Percentiles rank a stretch among this genome's conserved stretches.
phyloP scores from a whole-genome alignment of 2,329 filamentous ascomycete species.

The Venturia pyrina region DNA sequence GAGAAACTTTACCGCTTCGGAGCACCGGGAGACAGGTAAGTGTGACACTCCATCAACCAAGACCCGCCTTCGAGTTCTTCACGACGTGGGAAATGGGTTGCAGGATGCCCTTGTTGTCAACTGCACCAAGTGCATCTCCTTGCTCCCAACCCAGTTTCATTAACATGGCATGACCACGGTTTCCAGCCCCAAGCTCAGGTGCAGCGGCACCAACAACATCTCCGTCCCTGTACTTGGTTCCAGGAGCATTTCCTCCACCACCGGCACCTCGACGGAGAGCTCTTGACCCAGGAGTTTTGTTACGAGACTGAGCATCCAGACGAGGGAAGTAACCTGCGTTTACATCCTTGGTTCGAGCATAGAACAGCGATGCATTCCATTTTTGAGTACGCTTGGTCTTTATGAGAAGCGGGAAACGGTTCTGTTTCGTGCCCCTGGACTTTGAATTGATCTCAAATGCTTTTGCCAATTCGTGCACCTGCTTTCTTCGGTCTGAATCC shows the following conservation, averaged over 20 bases:
- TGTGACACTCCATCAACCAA: slow-evolving; percentile 43
- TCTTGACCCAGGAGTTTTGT: slow-evolving; percentile 13
- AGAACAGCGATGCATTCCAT: slow-evolving; percentile 48
- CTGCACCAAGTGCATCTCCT: slow-evolving; percentile 72
- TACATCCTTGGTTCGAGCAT: slow-evolving; percentile 37
- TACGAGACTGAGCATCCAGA: neutral
- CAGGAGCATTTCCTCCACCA: slow-evolving; percentile 3
- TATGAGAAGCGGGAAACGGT: slow-evolving; percentile 66
- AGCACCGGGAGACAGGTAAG: neutral
- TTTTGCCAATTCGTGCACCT: slow-evolving; percentile 69
- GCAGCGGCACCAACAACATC: slow-evolving; percentile 80
- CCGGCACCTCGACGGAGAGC: neutral
- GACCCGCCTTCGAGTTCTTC: slow-evolving; percentile 73
- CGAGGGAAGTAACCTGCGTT: slow-evolving; percentile 31
- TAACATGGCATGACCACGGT: slow-evolving; percentile 76
- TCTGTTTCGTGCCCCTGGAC: slow-evolving; percentile 63
- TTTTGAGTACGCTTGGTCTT: slow-evolving; percentile 58
- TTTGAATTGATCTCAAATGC: slow-evolving; percentile 73
- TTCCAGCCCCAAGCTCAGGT: slow-evolving; percentile 71
- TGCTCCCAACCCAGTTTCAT: slow-evolving; percentile 96
- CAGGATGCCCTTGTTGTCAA: slow-evolving; percentile 79
- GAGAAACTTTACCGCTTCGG: too few species aligned
- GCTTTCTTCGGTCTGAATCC: slow-evolving; percentile 65
- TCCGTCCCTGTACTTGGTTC: slow-evolving; percentile 57
- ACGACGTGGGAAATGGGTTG: slow-evolving; percentile 79